Base-by-base conservation (phyloP, 1,284 basidiomycete species). In the Porogramme epimiltina region DNA sequence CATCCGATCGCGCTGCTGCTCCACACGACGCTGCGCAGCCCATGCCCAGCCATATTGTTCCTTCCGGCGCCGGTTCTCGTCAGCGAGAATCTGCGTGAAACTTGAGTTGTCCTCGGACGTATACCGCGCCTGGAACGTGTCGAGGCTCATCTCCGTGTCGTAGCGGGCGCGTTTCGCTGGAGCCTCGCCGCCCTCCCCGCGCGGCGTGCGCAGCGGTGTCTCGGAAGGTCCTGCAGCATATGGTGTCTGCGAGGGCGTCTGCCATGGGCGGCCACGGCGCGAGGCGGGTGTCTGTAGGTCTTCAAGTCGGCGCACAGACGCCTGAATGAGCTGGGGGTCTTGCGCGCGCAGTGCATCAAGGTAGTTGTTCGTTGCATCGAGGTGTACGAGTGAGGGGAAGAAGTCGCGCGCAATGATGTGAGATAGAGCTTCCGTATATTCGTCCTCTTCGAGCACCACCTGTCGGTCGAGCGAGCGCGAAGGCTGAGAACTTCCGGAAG, bases 331-430 rank as follows among this genome's bases (percentile, higher is more conserved):
- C 49, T 80, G 73, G 1, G 89, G 83, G 65, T 95, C 91, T 57
- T 86, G 78, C 22, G 84, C 75, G 39, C 80, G 78, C 20, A 93
- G 74, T 1, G 93, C 91, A 52, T 91, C 85, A 16, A 95, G 81
- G 68, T 93, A 93, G 51, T 79, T 81, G 68, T 94, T 92, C 16
- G 91, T 92, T 19, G 91, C 91, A 62, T 95, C 90, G 26, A 95
- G 78, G 61, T 92, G 90, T 19, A 87, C 84, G 11, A 97, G 82
- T 13, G 89, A 91, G 0, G 96, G 96, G 66, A 98, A 99, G 79
- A 98, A 99, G 73, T 98, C 95, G 46, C 97, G 87, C 43, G 92
- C 89, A 67, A 99, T 98, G 66, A 99, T 97, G 45, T 87, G 81
- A 2, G 93, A 93, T n/a, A 99, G 79, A 1, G 91, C 91, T 46